A percentile compares a stretch with the other conserved stretches of the same genome.
These are phyloP conservation scores for Setaria viridis DNA, from an alignment of 202 grass and related monocot genomes.

Conservation along the genomic window DNA sequence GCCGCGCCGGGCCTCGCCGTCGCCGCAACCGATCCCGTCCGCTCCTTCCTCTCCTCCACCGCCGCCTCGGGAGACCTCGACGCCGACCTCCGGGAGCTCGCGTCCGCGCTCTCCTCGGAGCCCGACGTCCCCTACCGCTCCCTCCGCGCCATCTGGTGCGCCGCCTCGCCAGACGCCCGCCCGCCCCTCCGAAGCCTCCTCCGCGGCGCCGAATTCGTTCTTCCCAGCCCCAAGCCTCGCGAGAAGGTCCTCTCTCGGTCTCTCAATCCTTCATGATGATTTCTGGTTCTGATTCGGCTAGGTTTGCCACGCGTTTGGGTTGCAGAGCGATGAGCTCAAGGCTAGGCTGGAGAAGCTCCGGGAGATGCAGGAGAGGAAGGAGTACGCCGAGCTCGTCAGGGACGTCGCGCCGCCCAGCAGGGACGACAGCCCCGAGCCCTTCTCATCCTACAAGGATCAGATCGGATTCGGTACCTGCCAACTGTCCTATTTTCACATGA, in stretches of 20 bases:
- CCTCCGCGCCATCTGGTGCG: slow-evolving; percentile 78
- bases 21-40: slow-evolving; percentile 62
- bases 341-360: slow-evolving; percentile 80
- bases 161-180: slow-evolving; percentile 48
- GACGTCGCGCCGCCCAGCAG: slow-evolving; percentile 64
- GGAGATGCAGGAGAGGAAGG: slow-evolving; percentile 80
- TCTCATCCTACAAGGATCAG: slow-evolving; percentile 97
- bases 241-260: slow-evolving; percentile 60
- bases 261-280: not conserved
- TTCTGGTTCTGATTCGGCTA: not conserved
- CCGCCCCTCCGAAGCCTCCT: slow-evolving; percentile 71
- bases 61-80: slow-evolving; percentile 37
- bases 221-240: slow-evolving; percentile 72
- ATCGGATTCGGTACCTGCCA: slow-evolving; percentile 89
- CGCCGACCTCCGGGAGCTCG: slow-evolving; percentile 56
- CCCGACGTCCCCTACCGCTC: slow-evolving; percentile 63
- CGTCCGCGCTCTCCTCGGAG: slow-evolving; percentile 45
- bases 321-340: slow-evolving; percentile 89
- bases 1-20: slow-evolving; percentile 62
- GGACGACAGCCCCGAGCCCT: slow-evolving; percentile 67
- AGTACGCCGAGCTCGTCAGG: slow-evolving; percentile 85
- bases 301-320: not conserved
- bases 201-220: slow-evolving; percentile 59
- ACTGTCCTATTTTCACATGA: not conserved
- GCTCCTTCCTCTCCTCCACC: slow-evolving; percentile 62